Evolutionary conservation across 257 asterid species (phyloP).

Genomic region (Forsythia viridissima): DNA sequence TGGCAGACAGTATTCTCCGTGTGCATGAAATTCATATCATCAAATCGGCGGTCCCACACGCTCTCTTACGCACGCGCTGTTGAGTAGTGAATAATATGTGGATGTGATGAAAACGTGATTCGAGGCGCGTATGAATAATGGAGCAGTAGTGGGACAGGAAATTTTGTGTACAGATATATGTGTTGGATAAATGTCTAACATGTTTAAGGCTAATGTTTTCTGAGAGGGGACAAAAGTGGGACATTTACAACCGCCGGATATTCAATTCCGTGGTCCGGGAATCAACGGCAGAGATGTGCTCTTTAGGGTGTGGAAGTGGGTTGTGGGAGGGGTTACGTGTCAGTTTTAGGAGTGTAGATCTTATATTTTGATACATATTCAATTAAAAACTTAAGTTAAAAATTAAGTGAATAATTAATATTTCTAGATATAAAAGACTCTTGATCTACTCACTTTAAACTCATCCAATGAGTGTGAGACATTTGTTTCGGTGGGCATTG

Average conservation of each 20-base stretch:
- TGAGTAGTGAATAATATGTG: neutral
- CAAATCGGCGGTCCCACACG: neutral
- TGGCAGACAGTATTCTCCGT: conserved; percentile 16
- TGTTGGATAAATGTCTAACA: conserved; percentile 22
- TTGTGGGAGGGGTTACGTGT: neutral
- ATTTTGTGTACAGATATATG: neutral
- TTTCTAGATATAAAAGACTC: too few species aligned
- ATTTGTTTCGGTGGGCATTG: too few species aligned
- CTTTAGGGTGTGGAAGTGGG: neutral
- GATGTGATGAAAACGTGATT: neutral
- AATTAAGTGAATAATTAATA: too few species aligned
- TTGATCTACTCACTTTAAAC: too few species aligned
- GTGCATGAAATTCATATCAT: conserved; percentile 24
- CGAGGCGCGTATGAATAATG: neutral
- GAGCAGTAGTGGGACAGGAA: conserved; percentile 6
- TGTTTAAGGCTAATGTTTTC: neutral
- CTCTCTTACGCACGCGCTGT: neutral
- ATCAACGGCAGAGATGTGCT: conserved; percentile 29
- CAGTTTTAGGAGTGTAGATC: neutral
- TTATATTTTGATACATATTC: neutral
- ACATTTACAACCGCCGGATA: conserved; percentile 44
- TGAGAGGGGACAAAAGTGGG: conserved; percentile 32
- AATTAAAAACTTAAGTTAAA: too few species aligned
- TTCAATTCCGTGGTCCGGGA: conserved; percentile 37
- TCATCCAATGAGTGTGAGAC: too few species aligned